These are phyloP conservation scores for Wallacemonas sp. DNA, from an alignment of 208 protist species.

Conservation along the genomic window DNA sequence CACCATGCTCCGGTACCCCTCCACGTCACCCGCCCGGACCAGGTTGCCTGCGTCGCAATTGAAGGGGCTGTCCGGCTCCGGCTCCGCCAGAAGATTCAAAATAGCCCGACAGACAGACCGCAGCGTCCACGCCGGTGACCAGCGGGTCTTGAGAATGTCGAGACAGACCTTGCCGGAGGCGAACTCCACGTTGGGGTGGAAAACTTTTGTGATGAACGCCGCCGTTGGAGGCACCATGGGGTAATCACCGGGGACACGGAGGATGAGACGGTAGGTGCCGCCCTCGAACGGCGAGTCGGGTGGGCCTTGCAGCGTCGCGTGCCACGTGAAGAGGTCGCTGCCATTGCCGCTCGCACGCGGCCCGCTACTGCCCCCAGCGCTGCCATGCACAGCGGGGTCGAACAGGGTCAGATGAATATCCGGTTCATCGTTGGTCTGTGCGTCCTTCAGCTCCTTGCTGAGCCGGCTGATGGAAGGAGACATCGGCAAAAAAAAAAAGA, in stretches of 20 bases:
- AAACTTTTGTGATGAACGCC: constrained; percentile 81
- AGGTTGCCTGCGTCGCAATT: constrained; percentile 94
- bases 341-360: not conserved
- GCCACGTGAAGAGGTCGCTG: constrained; percentile 55
- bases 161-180: constrained; percentile 84
- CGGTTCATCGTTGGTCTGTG: constrained; percentile 31
- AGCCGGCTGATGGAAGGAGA: constrained; percentile 44
- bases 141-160: constrained; percentile 89
- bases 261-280: constrained; percentile 56
- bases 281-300: constrained; percentile 79
- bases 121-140: constrained; percentile 91
- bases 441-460: constrained; percentile 59
- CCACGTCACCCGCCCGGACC: constrained; percentile 59
- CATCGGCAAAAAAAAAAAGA: constrained; percentile 17
- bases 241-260: constrained; percentile 81
- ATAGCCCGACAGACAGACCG: constrained; percentile 84
- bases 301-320: constrained; percentile 66
- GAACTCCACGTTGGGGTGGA: constrained; percentile 93
- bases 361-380: not conserved
- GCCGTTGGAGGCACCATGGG: constrained; percentile 82
- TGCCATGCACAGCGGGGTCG: constrained; percentile 7
- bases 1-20: constrained; percentile 63
- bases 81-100: constrained; percentile 68
- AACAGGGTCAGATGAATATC: constrained; percentile 51
- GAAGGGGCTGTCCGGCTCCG: constrained; percentile 77